Conservation (phyloP, 306 rosid genomes). For the Sesbania bispinosa region DNA sequence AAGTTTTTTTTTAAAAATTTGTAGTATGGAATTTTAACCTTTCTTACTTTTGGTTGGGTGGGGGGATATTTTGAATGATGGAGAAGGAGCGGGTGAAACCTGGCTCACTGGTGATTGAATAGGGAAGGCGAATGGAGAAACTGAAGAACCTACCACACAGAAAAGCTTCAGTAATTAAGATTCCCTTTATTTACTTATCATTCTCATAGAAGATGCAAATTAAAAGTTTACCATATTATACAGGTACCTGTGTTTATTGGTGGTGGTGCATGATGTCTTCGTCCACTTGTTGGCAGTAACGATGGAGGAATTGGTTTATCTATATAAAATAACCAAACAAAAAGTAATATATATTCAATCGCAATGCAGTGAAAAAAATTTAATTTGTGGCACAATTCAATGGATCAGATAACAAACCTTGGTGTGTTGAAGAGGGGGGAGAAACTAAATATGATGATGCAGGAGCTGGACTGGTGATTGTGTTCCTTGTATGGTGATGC, state of each 20-base stretch:
- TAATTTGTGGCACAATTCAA: background rate
- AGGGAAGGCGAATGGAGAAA: conserved; percentile 45
- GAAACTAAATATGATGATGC: conserved; percentile 52
- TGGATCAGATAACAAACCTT: conserved; percentile 42
- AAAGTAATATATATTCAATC: background rate
- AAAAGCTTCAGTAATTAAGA: conserved; percentile 18
- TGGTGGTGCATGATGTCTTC: conserved; percentile 48
- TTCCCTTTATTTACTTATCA: background rate
- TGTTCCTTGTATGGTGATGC: conserved; percentile 48
- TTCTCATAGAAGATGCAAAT: conserved; percentile 2
- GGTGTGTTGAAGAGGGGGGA: conserved; percentile 45
- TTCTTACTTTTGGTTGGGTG: conserved; percentile 62
- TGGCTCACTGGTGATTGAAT: conserved; percentile 41
- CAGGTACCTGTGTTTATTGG: conserved; percentile 61
- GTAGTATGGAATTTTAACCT: background rate
- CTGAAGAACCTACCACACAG: conserved; percentile 38
- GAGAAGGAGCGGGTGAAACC: conserved; percentile 71
- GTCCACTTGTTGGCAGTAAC: conserved; percentile 30
- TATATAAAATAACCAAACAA: conserved; percentile 25
- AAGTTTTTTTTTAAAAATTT: background rate
- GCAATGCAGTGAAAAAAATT: background rate
- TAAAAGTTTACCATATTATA: background rate
- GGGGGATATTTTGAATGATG: conserved; percentile 32
- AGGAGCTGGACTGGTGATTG: conserved; percentile 55
- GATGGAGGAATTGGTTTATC: conserved; percentile 57